Conservation (phyloP, 768 basidiomycete species). For the Rhodotorula taiwanensis region DNA sequence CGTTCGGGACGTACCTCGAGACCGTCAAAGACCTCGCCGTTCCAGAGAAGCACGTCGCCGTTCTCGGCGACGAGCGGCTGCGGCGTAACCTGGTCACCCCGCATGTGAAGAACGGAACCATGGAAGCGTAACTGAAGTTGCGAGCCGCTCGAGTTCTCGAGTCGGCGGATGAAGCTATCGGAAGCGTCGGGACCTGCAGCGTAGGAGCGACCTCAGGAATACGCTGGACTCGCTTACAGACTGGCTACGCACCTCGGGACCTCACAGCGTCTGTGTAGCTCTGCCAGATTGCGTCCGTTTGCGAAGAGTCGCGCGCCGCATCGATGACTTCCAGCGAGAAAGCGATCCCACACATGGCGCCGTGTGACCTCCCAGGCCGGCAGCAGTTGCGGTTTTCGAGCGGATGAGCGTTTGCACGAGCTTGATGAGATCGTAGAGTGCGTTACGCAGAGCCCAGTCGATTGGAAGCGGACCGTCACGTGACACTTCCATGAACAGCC, state of each 20-base stretch:
- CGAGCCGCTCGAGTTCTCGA: background rate
- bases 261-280: background rate
- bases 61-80: constrained; percentile 67
- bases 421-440: too few species aligned
- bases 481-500: too few species aligned
- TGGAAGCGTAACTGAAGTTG: constrained; percentile 49
- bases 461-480: too few species aligned
- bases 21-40: constrained; percentile 62
- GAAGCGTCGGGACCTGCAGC: constrained; percentile 21
- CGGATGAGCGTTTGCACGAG: too few species aligned
- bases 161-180: background rate
- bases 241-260: constrained; percentile 3
- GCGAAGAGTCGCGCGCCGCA: too few species aligned
- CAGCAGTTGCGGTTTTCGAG: too few species aligned
- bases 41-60: constrained; percentile 57
- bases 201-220: background rate
- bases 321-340: too few species aligned
- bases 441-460: too few species aligned
- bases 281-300: too few species aligned
- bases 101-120: constrained; percentile 66
- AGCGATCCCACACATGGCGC: too few species aligned
- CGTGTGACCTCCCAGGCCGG: too few species aligned
- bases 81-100: constrained; percentile 55
- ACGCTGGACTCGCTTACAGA: background rate
- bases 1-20: constrained; percentile 54